Conservation (phyloP, 805 yeast genomes). For the Ogataea trehalophila region DNA sequence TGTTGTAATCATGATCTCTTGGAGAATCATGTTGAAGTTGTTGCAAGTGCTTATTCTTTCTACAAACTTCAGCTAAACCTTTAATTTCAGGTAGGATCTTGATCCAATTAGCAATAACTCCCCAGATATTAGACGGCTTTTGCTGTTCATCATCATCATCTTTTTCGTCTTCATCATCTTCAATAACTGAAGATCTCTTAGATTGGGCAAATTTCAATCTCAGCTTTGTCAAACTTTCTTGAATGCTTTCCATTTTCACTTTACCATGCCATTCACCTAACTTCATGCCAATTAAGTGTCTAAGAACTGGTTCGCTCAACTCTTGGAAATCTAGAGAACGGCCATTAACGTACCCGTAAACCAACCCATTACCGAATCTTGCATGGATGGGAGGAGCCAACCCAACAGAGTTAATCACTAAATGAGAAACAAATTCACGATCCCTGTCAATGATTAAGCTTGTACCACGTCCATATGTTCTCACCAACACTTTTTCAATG, state of each 20-base stretch:
- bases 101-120: slow-evolving; percentile 58
- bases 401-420: slow-evolving; percentile 50
- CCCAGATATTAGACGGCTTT: slow-evolving; percentile 49
- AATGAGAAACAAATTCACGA: slow-evolving; percentile 67
- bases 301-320: slow-evolving; percentile 41
- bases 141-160: slow-evolving; percentile 10
- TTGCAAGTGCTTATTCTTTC: slow-evolving; percentile 28
- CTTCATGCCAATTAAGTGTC: slow-evolving; percentile 56
- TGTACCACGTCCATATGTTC: slow-evolving; percentile 76
- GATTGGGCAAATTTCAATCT: slow-evolving; percentile 21
- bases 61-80: slow-evolving; percentile 33
- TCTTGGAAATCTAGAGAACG: slow-evolving; percentile 54
- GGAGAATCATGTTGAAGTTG: slow-evolving; percentile 4
- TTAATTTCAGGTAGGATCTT: slow-evolving; percentile 50
- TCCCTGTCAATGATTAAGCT: slow-evolving; percentile 67
- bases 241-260: slow-evolving; percentile 42
- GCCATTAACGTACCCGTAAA: slow-evolving; percentile 67
- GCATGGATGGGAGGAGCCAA: slow-evolving; percentile 70
- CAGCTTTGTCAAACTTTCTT: slow-evolving; percentile 39
- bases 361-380: slow-evolving; percentile 65
- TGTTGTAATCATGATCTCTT: slow-evolving; percentile 3
- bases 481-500: slow-evolving; percentile 44
- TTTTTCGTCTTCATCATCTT: not conserved
- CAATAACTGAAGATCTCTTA: not conserved
- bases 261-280: slow-evolving; percentile 67